phyloP scores from a whole-genome alignment of 139 green algal genomes.

The Desmodesmus armatus region DNA sequence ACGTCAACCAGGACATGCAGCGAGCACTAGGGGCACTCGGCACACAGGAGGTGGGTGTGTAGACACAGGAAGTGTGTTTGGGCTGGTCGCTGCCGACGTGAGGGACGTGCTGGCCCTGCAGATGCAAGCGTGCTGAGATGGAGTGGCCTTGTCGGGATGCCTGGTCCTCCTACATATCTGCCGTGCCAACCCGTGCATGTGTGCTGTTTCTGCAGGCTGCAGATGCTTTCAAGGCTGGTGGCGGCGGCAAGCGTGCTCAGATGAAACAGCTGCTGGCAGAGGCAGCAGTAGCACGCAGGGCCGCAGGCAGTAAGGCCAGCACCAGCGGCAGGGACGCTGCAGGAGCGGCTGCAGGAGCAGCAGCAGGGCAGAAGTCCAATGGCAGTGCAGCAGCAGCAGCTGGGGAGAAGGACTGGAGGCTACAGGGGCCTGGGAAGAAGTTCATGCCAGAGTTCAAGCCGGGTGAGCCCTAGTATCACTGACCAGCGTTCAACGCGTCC shows the following conservation, averaged over 20 bases:
- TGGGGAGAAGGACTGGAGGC: slow-evolving; percentile 64
- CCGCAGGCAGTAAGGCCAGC: slow-evolving; percentile 22
- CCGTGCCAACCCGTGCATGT: no score
- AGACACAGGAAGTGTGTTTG: no score
- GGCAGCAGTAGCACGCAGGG: slow-evolving; percentile 56
- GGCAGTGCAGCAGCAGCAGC: slow-evolving; percentile 6
- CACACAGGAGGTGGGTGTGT: slow-evolving; percentile 57
- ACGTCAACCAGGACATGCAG: slow-evolving; percentile 82
- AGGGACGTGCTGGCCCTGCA: slow-evolving; percentile 48
- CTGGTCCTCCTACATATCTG: no score
- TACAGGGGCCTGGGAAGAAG: slow-evolving; percentile 59
- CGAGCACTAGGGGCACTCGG: slow-evolving; percentile 71
- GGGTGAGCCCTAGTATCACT: no score
- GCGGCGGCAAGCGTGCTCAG: slow-evolving; percentile 66
- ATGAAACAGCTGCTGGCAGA: slow-evolving; percentile 73
- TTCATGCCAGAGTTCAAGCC: slow-evolving; percentile 80
- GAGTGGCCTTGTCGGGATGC: no score
- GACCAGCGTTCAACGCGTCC: no score
- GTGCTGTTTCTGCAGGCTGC: no score
- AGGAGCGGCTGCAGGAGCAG: slow-evolving; percentile 16
- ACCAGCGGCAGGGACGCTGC: background rate
- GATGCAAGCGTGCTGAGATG: slow-evolving; percentile 17
- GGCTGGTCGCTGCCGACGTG: background rate
- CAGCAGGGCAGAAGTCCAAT: slow-evolving; percentile 22
- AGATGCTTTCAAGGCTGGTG: slow-evolving; percentile 46